phyloP scores from a whole-genome alignment of 1,139 yeast genomes.

The Taiozyma onychis region DNA sequence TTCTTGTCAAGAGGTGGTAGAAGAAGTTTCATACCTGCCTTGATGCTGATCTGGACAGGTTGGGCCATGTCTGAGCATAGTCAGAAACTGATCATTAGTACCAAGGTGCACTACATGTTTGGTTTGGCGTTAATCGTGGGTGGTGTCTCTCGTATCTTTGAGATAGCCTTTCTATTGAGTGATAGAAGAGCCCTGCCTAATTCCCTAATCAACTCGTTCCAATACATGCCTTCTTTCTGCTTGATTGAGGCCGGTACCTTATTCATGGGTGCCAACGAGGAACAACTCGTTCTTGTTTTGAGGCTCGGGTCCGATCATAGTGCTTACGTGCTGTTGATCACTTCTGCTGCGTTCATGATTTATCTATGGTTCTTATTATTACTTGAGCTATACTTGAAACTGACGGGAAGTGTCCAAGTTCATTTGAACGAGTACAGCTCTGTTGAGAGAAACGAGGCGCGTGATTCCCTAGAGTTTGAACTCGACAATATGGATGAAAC shows the following conservation, averaged over 20 bases:
- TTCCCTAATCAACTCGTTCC: slow-evolving; percentile 60
- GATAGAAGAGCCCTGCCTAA: slow-evolving; percentile 44
- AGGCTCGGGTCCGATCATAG: slow-evolving; percentile 81
- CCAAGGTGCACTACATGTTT: slow-evolving; percentile 82
- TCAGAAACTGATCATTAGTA: slow-evolving; percentile 68
- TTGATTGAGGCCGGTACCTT: slow-evolving; percentile 71
- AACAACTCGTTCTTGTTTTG: slow-evolving; percentile 66
- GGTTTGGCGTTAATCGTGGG: slow-evolving; percentile 78
- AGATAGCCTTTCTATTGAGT: slow-evolving; percentile 62
- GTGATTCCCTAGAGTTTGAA: slow-evolving; percentile 16
- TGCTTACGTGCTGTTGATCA: slow-evolving; percentile 68
- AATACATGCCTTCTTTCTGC: slow-evolving; percentile 77
- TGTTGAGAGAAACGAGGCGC: slow-evolving; percentile 7
- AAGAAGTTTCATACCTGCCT: slow-evolving; percentile 74
- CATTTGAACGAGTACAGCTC: slow-evolving; percentile 10
- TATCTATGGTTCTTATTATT: slow-evolving; percentile 59
- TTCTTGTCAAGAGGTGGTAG: slow-evolving; percentile 58
- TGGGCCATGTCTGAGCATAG: slow-evolving; percentile 91
- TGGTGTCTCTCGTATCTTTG: slow-evolving; percentile 68
- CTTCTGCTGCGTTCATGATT: slow-evolving; percentile 69
- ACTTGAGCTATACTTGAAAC: slow-evolving; percentile 49
- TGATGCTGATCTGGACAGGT: slow-evolving; percentile 80
- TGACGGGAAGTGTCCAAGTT: slow-evolving; percentile 23
- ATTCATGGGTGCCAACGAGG: slow-evolving; percentile 92
- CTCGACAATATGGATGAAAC: slow-evolving; percentile 13